Conservation (phyloP, 2,329 filamentous ascomycete species). For the Xylaria sp. region DNA sequence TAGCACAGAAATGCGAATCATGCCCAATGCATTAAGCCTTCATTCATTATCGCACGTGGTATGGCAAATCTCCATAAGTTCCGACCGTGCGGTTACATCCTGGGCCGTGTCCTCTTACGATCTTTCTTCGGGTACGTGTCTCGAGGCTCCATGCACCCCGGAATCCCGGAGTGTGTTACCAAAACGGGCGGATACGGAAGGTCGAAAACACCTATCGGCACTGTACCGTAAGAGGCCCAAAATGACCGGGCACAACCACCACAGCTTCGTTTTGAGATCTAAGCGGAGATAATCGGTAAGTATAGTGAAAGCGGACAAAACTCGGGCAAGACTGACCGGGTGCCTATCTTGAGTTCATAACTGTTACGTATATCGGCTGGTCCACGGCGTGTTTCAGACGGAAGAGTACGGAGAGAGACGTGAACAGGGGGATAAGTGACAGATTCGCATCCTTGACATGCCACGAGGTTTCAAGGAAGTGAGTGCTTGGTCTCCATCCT, state of each 20-base stretch:
- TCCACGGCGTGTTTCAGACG: slow-evolving; percentile 13
- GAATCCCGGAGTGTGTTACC: slow-evolving; percentile 26
- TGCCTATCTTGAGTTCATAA: slow-evolving; percentile 11
- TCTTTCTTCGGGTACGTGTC: slow-evolving; percentile 24
- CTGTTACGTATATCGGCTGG: background rate
- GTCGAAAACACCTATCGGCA: background rate
- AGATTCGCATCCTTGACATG: slow-evolving; percentile 32
- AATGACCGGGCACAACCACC: slow-evolving; percentile 6
- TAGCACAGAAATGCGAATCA: background rate
- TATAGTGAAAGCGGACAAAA: background rate
- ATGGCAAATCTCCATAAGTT: slow-evolving; percentile 21
- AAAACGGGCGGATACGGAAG: slow-evolving; percentile 24
- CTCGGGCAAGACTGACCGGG: background rate
- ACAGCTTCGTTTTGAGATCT: slow-evolving; percentile 2
- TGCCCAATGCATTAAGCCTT: slow-evolving; percentile 2
- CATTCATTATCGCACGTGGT: slow-evolving; percentile 7
- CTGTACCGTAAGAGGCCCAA: background rate
- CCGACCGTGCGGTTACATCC: slow-evolving; percentile 38
- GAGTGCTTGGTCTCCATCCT: slow-evolving; percentile 30
- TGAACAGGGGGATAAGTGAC: slow-evolving; percentile 11
- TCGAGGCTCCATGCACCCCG: slow-evolving; percentile 31
- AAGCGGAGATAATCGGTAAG: background rate
- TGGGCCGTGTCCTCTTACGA: slow-evolving; percentile 27
- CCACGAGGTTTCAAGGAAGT: slow-evolving; percentile 33
- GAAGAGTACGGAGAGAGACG: background rate